These are phyloP conservation scores for Lumnitzera littorea DNA, from an alignment of 345 rosid genomes.

Conservation along the genomic window DNA sequence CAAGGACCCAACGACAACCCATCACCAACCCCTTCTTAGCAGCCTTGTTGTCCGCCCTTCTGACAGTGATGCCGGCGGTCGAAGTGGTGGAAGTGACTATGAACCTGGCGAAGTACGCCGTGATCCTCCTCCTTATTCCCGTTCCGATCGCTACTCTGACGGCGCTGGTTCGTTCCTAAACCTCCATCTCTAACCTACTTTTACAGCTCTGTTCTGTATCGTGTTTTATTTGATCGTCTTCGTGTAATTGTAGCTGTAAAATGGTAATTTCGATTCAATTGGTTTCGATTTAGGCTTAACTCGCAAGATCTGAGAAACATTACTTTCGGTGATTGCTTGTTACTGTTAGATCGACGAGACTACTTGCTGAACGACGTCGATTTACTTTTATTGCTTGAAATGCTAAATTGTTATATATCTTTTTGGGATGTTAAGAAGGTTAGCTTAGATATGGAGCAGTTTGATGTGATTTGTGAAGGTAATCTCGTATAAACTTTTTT, in stretches of 20 bases:
- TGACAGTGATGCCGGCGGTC: constrained; percentile 39
- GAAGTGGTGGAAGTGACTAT: constrained; percentile 38
- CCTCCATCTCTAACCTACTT: neutral
- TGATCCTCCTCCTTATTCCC: constrained; percentile 44
- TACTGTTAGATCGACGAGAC: no score
- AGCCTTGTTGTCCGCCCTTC: constrained; percentile 80
- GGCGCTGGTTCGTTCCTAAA: constrained; percentile 48
- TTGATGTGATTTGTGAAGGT: no score
- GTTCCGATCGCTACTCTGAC: constrained; percentile 50
- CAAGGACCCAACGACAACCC: constrained; percentile 46
- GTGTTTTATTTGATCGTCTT: neutral
- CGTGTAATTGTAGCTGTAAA: neutral
- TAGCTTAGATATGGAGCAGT: no score
- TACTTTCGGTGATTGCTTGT: no score
- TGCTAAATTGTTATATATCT: no score
- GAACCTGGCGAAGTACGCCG: constrained; percentile 69
- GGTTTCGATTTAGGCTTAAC: no score
- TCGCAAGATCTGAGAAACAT: no score
- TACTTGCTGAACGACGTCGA: no score
- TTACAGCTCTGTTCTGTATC: neutral
- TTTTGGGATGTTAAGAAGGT: no score
- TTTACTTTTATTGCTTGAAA: no score
- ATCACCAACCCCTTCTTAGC: constrained; percentile 73
- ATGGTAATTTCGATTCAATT: neutral
- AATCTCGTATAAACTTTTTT: no score